phyloP scores from a whole-genome alignment of 345 rosid species.

The Heritiera littoralis region DNA sequence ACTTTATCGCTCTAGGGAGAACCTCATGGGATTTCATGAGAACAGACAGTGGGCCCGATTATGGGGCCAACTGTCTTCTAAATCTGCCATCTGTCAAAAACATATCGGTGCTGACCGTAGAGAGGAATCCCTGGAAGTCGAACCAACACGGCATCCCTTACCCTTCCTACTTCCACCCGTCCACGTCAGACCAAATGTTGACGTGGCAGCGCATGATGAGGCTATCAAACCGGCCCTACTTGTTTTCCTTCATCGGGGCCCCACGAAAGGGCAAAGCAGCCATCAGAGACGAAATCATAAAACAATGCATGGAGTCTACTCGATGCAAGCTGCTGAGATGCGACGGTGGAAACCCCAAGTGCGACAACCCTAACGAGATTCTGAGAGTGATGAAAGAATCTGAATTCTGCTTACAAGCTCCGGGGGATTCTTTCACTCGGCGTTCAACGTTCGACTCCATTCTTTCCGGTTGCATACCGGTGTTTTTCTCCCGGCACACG shows the following conservation, averaged over 20 bases:
- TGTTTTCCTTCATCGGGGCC: conserved; percentile 59
- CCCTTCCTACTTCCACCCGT: conserved; percentile 63
- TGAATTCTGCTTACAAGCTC: conserved; percentile 56
- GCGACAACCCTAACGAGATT: conserved; percentile 42
- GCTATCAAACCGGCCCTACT: conserved; percentile 35
- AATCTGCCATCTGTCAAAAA: conserved; percentile 42
- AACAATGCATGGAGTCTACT: conserved; percentile 47
- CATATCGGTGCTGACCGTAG: conserved; percentile 63
- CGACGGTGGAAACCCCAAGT: conserved; percentile 23
- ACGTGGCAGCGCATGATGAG: conserved; percentile 43
- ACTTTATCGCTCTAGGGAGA: conserved; percentile 56
- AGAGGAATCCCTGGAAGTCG: conserved; percentile 47
- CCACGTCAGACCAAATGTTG: conserved; percentile 36
- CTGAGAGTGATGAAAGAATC: conserved; percentile 43
- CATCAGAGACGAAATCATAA: conserved; percentile 49
- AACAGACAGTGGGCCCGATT: conserved; percentile 35
- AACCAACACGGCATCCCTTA: conserved; percentile 61
- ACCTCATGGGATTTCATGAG: conserved; percentile 73
- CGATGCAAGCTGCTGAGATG: conserved; percentile 47
- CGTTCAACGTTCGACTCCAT: conserved; percentile 55
- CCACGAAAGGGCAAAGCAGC: conserved; percentile 52
- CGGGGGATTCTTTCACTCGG: conserved; percentile 62
- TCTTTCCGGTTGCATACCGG: conserved; percentile 59
- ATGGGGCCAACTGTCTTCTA: conserved; percentile 53
- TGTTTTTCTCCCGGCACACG: conserved; percentile 62